phyloP scores from a whole-genome alignment of 192 early-diverging fungal genomes.

The Coemansia sp. region DNA sequence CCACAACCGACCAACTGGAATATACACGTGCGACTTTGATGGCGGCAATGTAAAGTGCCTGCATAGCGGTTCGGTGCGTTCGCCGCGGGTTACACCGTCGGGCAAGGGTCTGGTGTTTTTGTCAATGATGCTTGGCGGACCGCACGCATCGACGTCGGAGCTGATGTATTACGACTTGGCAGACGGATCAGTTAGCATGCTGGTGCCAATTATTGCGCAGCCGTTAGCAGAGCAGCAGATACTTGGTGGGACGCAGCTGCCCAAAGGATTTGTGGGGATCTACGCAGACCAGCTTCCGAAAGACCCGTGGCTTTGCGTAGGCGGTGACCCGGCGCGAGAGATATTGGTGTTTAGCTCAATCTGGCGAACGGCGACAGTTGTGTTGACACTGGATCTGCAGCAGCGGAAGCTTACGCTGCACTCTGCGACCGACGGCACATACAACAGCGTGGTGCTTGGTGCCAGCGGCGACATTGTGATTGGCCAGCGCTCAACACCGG shows the following conservation, averaged over 20 bases:
- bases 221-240: conserved; percentile 11
- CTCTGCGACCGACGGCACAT: conserved; percentile 48
- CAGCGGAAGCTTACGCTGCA: conserved; percentile 55
- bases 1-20: conserved; percentile 61
- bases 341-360: conserved; percentile 28
- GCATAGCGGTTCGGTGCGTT: conserved; percentile 50
- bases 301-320: conserved; percentile 25
- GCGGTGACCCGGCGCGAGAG: not conserved
- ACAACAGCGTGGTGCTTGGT: conserved; percentile 50
- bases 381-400: conserved; percentile 47
- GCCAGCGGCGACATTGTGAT: conserved; percentile 48
- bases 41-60: conserved; percentile 34
- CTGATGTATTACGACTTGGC: conserved; percentile 45
- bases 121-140: conserved; percentile 60
- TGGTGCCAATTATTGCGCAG: conserved; percentile 25
- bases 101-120: conserved; percentile 58
- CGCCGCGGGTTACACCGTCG: conserved; percentile 61
- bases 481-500: conserved; percentile 55
- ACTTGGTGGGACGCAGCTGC: conserved; percentile 21
- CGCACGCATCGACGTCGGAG: conserved; percentile 65
- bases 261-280: conserved; percentile 65
- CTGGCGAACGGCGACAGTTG: conserved; percentile 46
- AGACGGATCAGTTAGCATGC: not conserved
- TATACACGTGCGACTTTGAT: conserved; percentile 54
- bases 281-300: conserved; percentile 59